Evolutionary conservation across 768 basidiomycete genomes (phyloP).

Genomic region (Gyrodon lividus): DNA sequence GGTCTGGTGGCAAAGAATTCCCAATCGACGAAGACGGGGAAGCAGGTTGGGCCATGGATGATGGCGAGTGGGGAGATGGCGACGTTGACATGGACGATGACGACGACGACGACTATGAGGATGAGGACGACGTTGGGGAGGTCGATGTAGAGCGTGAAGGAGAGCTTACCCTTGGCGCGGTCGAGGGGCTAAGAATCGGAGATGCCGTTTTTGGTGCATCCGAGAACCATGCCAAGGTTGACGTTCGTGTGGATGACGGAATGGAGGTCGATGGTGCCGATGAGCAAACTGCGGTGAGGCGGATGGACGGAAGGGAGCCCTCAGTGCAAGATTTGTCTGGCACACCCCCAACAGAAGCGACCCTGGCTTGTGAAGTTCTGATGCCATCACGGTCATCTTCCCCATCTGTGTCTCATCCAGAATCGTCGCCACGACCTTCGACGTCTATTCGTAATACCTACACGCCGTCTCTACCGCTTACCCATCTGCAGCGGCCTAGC

Average conservation of each 20-base stretch:
- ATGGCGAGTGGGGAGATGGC: slow-evolving; percentile 24
- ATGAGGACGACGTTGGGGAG: slow-evolving; percentile 25
- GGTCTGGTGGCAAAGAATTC: slow-evolving; percentile 9
- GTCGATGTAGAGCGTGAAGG: slow-evolving; percentile 10
- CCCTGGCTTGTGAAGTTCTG: not conserved
- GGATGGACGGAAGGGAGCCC: not conserved
- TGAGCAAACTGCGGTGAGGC: not conserved
- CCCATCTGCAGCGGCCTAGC: slow-evolving; percentile 2
- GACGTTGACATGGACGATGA: slow-evolving; percentile 34
- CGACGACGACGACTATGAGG: slow-evolving; percentile 31
- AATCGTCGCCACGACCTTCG: slow-evolving; percentile 2
- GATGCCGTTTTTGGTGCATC: slow-evolving; percentile 1
- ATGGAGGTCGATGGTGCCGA: slow-evolving; percentile 6
- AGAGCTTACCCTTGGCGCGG: slow-evolving; percentile 17
- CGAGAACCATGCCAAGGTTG: not conserved
- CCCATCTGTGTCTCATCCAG: not conserved
- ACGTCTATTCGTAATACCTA: slow-evolving; percentile 5
- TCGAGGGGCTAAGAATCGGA: slow-evolving; percentile 7
- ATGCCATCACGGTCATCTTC: not conserved
- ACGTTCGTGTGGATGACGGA: not conserved
- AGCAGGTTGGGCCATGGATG: slow-evolving; percentile 19
- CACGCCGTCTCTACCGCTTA: slow-evolving; percentile 5
- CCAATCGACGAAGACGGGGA: slow-evolving; percentile 19
- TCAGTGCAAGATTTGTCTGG: not conserved
- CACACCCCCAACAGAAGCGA: not conserved